Conservation (phyloP, 2,329 filamentous ascomycete species). For the Diaporthe capsici region DNA sequence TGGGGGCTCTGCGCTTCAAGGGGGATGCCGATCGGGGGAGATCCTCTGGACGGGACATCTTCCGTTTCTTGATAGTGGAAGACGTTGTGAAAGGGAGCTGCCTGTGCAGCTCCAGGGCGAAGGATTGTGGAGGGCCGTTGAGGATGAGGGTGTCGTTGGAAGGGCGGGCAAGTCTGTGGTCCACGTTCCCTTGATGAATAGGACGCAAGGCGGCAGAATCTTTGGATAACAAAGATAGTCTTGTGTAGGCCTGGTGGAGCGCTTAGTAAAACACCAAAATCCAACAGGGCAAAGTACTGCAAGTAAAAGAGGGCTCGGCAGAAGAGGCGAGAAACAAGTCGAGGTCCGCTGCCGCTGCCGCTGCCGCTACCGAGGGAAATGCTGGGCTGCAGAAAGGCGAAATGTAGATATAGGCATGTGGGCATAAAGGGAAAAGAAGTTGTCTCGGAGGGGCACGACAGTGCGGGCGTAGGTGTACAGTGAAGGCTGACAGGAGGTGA, state of each 20-base stretch:
- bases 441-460: slow-evolving; percentile 2
- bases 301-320: background rate
- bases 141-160: slow-evolving; percentile 35
- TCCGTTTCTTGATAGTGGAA: slow-evolving; percentile 79
- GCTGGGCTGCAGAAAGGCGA: slow-evolving; percentile 22
- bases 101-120: slow-evolving; percentile 69
- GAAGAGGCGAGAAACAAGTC: background rate
- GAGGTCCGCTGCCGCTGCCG: background rate
- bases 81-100: slow-evolving; percentile 81
- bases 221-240: slow-evolving; percentile 35
- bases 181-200: slow-evolving; percentile 25
- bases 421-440: slow-evolving; percentile 19
- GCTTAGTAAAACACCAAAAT: slow-evolving; percentile 38
- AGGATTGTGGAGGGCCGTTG: slow-evolving; percentile 40
- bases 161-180: slow-evolving; percentile 32
- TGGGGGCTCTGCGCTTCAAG: slow-evolving; percentile 74
- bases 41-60: slow-evolving; percentile 70
- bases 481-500: slow-evolving; percentile 7
- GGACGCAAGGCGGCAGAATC: slow-evolving; percentile 35
- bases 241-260: slow-evolving; percentile 31
- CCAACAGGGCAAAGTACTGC: slow-evolving; percentile 8
- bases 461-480: background rate
- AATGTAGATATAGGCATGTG: slow-evolving; percentile 16
- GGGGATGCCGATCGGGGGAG: slow-evolving; percentile 75
- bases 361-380: background rate